Base-by-base conservation (phyloP, 2,329 filamentous ascomycete species). In the Neonectria hederae region DNA sequence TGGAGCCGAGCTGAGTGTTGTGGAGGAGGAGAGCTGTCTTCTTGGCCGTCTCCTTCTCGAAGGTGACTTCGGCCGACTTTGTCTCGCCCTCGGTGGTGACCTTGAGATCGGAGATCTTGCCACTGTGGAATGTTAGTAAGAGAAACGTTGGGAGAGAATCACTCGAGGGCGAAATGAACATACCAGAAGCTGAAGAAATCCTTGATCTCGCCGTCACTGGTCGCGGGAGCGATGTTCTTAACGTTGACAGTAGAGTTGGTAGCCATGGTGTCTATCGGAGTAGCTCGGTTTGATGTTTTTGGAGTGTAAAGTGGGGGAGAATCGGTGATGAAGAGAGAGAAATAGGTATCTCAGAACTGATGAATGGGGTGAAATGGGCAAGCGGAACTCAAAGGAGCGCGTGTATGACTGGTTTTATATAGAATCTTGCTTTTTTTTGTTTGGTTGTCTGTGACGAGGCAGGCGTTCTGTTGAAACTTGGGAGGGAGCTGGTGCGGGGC, bases 171-270 rank as follows among this genome's bases (percentile, higher is more conserved):
- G 17, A 32, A 1, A 10, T 5, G 30, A 26, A 65, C 88, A 78
- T 86, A 95, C 93, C 89, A 91, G 82, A 98, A 98, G 84, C 92
- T 96, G 86, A 99, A 99, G 86, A 99, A 99, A 78, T 97, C 94
- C 76, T 89, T 89, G 74, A 99, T 90, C 82, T 98, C 94, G 82
- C 94, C 91, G 81, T 99, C 94, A 72, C 87, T 89, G 62, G 95
- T 97, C 78, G 90, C 82, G 67, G 84, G 78, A 72, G 92, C 89
- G 82, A 99, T 97, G 83, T 96, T 94, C 83, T 92, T 92, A 75
- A 98, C 94, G 83, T 94, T 84, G 69, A 97, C 93, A 54, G 92
- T 95, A 57, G 78, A 74, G 74, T 83, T 87, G 74, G 81, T 78
- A 74, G 86, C 82, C 87, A 89, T 89, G 69, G 43, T 84, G 77